Conservation (phyloP, 495 filamentous ascomycete genomes). For the Penicillium canariense region DNA sequence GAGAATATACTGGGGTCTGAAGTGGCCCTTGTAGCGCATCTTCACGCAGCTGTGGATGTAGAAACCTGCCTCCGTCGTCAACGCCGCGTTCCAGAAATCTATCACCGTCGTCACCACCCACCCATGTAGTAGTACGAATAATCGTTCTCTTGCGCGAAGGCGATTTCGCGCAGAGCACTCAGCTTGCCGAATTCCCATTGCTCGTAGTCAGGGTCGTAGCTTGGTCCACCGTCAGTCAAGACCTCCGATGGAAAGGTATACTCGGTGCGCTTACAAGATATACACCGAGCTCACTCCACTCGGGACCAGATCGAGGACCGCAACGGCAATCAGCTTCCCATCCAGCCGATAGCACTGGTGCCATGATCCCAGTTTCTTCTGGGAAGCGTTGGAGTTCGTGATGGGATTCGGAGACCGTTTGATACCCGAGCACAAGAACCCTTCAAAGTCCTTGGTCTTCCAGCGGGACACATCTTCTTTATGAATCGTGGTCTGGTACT, state of each 20-base stretch:
- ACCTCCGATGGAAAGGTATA: not conserved
- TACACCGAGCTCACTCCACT: slow-evolving; percentile 90
- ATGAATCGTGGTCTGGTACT: slow-evolving; percentile 84
- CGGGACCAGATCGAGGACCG: slow-evolving; percentile 84
- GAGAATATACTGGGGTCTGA: slow-evolving; percentile 77
- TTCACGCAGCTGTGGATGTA: slow-evolving; percentile 73
- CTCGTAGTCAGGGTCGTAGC: slow-evolving; percentile 78
- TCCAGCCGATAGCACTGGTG: slow-evolving; percentile 95
- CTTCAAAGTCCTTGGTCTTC: slow-evolving; percentile 65
- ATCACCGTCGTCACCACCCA: slow-evolving; percentile 25
- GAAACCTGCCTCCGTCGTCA: slow-evolving; percentile 44
- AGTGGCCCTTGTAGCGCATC: slow-evolving; percentile 90
- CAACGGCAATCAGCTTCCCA: slow-evolving; percentile 82
- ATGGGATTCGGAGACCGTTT: slow-evolving; percentile 40
- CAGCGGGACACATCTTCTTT: slow-evolving; percentile 67
- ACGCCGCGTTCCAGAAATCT: not conserved
- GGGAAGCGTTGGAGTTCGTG: slow-evolving; percentile 40
- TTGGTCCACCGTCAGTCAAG: slow-evolving; percentile 16
- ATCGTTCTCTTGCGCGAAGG: slow-evolving; percentile 68
- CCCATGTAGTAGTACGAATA: slow-evolving; percentile 80
- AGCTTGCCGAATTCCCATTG: slow-evolving; percentile 83
- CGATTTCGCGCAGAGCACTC: slow-evolving; percentile 80
- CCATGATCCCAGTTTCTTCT: slow-evolving; percentile 76
- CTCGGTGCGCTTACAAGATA: slow-evolving; percentile 58
- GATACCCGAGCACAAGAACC: slow-evolving; percentile 88